phyloP scores from a whole-genome alignment of 768 basidiomycete species.

The Leccinellum albellum region DNA sequence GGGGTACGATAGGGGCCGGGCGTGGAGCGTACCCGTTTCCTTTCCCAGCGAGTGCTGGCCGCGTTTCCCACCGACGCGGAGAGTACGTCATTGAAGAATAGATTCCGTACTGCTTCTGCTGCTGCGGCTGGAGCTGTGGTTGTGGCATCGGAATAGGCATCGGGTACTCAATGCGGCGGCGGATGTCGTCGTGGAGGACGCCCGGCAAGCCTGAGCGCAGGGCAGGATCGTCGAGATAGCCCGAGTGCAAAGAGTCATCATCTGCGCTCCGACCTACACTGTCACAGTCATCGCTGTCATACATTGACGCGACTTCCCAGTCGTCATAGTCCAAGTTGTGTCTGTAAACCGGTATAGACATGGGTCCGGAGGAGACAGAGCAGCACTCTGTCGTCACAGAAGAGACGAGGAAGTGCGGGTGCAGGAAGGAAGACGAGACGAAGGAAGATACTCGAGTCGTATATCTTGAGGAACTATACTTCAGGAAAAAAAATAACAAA shows the following conservation, averaged over 20 bases:
- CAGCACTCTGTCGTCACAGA: background rate
- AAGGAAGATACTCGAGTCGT: background rate
- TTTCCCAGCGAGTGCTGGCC: constrained; percentile 6
- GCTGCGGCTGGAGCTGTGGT: background rate
- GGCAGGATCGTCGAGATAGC: constrained; percentile 7
- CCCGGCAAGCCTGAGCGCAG: constrained; percentile 1
- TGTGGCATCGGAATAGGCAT: constrained; percentile 8
- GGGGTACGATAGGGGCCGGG: constrained; percentile 18
- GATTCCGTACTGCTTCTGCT: constrained; percentile 7
- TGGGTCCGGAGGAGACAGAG: background rate
- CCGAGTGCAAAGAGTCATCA: constrained; percentile 10
- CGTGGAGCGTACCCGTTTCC: constrained; percentile 3
- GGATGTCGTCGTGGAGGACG: background rate
- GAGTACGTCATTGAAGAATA: constrained; percentile 3
- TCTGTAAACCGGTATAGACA: constrained; percentile 27
- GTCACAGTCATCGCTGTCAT: constrained; percentile 28
- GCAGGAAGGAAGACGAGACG: background rate
- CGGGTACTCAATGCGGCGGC: constrained; percentile 13
- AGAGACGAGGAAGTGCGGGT: background rate
- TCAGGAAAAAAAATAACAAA: background rate
- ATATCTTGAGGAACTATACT: constrained; percentile 2
- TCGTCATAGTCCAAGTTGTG: constrained; percentile 23
- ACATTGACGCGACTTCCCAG: constrained; percentile 30
- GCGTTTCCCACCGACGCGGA: constrained; percentile 10
- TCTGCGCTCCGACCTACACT: constrained; percentile 22